phyloP scores from a whole-genome alignment of 768 basidiomycete genomes.

The Lenzites betulinus region DNA sequence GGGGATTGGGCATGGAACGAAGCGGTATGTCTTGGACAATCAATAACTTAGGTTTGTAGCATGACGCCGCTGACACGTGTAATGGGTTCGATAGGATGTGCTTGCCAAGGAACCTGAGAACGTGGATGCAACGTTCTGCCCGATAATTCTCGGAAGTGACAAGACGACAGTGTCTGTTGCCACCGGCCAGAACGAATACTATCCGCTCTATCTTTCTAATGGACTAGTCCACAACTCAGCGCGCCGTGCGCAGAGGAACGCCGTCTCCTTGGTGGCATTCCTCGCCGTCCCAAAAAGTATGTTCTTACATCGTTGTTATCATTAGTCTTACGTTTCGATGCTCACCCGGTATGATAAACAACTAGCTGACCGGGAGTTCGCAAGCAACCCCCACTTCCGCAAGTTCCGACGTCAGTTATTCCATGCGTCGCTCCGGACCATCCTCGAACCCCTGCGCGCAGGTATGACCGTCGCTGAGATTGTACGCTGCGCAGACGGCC shows the following conservation, averaged over 20 bases:
- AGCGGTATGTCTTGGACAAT: no score
- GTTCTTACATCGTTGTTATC: neutral
- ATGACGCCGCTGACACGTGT: no score
- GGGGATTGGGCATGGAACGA: constrained; percentile 11
- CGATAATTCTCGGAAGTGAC: neutral
- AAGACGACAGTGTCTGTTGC: constrained; percentile 28
- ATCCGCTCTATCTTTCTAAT: constrained; percentile 30
- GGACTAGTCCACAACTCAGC: constrained; percentile 27
- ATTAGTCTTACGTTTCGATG: neutral
- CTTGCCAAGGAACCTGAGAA: neutral
- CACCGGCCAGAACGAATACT: constrained; percentile 32
- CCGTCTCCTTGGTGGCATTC: constrained; percentile 24
- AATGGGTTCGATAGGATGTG: neutral
- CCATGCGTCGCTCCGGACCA: neutral
- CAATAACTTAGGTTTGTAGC: no score
- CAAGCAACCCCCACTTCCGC: neutral
- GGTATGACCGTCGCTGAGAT: constrained; percentile 14
- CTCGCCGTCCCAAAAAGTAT: constrained; percentile 37
- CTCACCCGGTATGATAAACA: no score
- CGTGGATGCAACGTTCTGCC: neutral
- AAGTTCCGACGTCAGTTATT: constrained; percentile 2
- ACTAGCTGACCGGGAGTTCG: neutral
- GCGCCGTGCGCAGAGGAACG: constrained; percentile 24
- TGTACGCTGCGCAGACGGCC: constrained; percentile 27
- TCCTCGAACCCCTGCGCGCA: neutral